Base-by-base conservation (phyloP, 2,329 filamentous ascomycete genomes). In the Rosellinia necatrix region DNA sequence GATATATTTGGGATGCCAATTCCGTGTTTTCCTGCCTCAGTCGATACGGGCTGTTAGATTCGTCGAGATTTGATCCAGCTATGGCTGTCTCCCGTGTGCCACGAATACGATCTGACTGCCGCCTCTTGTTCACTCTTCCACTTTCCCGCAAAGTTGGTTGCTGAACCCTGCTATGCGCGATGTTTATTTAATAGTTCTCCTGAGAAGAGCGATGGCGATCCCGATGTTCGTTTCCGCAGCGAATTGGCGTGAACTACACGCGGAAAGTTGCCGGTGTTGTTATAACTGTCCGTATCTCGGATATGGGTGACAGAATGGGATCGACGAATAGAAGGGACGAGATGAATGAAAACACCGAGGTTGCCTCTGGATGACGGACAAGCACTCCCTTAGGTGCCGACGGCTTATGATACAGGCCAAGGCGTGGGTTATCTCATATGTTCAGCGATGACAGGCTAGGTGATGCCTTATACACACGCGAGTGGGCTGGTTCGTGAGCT, bases 401-500 rank as follows among this genome's bases (percentile, higher is more conserved):
- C 48, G 48, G 50, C 32, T 43, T 54, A 41, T 35, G 30, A 15
- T 35, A 40, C 41, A 44, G 50, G 27, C 46, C 41, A 53, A 52
- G 43, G 34, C 27, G 35, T 35, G 17, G 34, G 21, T 35, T 50
- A 48, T 38, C 41, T 41, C 15, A 35, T 49, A 19, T 29, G 44
- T 53, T 30, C 32, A 30, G 47, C n/a, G 42, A 42, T 42, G 34
- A 49, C 40, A 22, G 27, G 24, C 40, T 32, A 46, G 55, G 54
- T 59, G 44, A 51, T 63, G 49, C 54, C 52, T 63, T 61, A 58
- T 49, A 50, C 37, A 58, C 27, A 40, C 27, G 30, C 35, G 38
- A 32, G 46, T 25, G 22, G 42, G 59, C 62, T 64, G 63, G 53
- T 60, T 64, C 52, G 56, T 47, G 58, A 63, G 58, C 58, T 63